These are phyloP conservation scores for Trametes polyzona DNA, from an alignment of 1,284 basidiomycete genomes.

Conservation along the genomic window DNA sequence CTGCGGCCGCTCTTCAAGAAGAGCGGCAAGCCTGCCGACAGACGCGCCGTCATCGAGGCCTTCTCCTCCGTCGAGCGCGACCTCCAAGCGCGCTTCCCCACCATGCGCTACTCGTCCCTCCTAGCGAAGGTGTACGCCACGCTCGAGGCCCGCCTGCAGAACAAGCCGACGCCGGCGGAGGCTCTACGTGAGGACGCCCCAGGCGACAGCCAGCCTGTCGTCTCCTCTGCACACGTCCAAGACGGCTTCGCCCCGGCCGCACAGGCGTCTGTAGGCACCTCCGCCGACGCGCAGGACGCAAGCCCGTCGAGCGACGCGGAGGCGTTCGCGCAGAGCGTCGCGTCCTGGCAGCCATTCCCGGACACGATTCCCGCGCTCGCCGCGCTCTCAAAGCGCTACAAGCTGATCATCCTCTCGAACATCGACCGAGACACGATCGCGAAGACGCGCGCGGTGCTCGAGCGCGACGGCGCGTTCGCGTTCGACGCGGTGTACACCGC, in stretches of 20 bases:
- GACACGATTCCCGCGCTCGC: conserved; percentile 66
- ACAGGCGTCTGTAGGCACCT: conserved; percentile 16
- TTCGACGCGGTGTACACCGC: conserved; percentile 71
- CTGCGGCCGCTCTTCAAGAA: conserved; percentile 56
- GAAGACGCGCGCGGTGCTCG: conserved; percentile 60
- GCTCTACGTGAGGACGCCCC: conserved; percentile 17
- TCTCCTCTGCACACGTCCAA: conserved; percentile 14
- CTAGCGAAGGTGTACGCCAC: conserved; percentile 56
- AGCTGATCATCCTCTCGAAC: conserved; percentile 74
- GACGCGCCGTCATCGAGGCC: conserved; percentile 53
- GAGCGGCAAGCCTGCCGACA: conserved; percentile 43
- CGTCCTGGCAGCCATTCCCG: conserved; percentile 65
- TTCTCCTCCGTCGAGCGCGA: conserved; percentile 59
- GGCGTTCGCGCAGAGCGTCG: conserved; percentile 62
- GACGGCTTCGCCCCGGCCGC: conserved; percentile 5
- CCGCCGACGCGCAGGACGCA: conserved; percentile 8
- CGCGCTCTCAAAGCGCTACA: conserved; percentile 61
- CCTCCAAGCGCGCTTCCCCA: conserved; percentile 59
- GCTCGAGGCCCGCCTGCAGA: conserved; percentile 37
- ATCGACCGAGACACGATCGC: conserved; percentile 69
- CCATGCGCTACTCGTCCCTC: conserved; percentile 62
- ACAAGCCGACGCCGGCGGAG: conserved; percentile 20
- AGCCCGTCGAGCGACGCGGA: conserved; percentile 17
- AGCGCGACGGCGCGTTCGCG: conserved; percentile 47
- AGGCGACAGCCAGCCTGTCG: background rate